These are phyloP conservation scores for Theobroma cacao DNA, from an alignment of 345 rosid species.

Conservation along the genomic window DNA sequence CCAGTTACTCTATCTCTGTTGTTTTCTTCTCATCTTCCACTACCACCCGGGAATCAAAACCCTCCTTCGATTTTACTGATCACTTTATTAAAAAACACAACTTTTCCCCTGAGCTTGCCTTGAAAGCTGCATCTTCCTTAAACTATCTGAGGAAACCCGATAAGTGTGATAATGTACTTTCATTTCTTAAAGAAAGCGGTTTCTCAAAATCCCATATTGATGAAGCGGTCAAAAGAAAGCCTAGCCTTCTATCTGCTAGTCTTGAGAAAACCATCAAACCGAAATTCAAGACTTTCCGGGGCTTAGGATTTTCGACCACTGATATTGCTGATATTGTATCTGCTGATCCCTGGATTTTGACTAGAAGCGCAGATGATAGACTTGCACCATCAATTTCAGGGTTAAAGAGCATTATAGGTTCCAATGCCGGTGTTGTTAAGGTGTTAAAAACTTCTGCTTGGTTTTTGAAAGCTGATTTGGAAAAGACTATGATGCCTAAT, in stretches of 20 bases:
- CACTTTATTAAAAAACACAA: constrained; percentile 26
- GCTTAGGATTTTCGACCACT: constrained; percentile 12
- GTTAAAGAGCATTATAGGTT: constrained; percentile 26
- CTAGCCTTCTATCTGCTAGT: constrained; percentile 13
- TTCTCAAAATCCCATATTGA: constrained; percentile 27
- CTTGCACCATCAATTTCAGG: constrained; percentile 13
- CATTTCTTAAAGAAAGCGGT: constrained; percentile 27
- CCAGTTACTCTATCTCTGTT: constrained; percentile 1
- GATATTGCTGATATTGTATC: constrained; percentile 23
- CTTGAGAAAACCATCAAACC: constrained; percentile 26
- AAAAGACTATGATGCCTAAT: constrained; percentile 31
- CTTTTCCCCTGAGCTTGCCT: constrained; percentile 25
- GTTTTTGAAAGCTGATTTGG: constrained; percentile 26
- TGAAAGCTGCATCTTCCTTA: constrained; percentile 17
- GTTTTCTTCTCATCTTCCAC: constrained; percentile 11
- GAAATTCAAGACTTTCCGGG: constrained; percentile 27
- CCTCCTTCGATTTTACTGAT: constrained; percentile 15
- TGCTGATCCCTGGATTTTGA: constrained; percentile 29
- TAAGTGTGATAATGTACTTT: constrained; percentile 22
- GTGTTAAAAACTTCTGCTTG: constrained; percentile 16
- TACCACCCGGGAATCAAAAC: background rate
- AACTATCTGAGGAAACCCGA: background rate
- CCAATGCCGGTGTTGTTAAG: constrained; percentile 10
- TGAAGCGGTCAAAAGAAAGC: constrained; percentile 15
- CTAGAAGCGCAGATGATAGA: constrained; percentile 14